Evolutionary conservation across 2,329 filamentous ascomycete species (phyloP), one percentile per base, ranked within the genome.

Genomic region (Beauveria caledonica): DNA sequence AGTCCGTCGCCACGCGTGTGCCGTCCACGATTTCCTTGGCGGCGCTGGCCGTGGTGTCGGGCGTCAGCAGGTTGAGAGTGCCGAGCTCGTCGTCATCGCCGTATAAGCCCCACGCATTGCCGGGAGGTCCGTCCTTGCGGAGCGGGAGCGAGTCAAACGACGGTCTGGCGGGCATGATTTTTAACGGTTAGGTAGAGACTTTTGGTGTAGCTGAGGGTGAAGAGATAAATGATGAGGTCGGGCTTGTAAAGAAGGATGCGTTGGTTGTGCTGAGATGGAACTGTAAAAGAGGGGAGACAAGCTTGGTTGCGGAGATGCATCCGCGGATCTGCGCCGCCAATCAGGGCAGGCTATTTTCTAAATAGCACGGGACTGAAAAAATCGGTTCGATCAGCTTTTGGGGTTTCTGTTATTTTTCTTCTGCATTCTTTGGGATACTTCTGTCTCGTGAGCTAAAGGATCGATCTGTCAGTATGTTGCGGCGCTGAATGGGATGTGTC

Each of bases 41-140:
- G 2, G 70, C 71, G 2, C 61, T 61, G 25, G 66, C 64, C 1
- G 64, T 62, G 1, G 57, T 58, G 0, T 68, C 67, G 0, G 70
- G 64, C 0, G 80, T 84, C 58, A 84, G 73, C 2, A 82, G 73
- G 66, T 84, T 84, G 1, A 85, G 72, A 65, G 78, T 81, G 25
- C 82, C 82, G 11, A 81, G 72, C 63, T 83, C 71, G 62, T 84
- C 81, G 3, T 72, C 60, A 5, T 72, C 66, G 3, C 80, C 81
- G 63, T 80, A 83, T 5, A 82, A 75, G 1, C 80, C 80, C 82
- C 82, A 85, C 6, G 82, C 79, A 60, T 84, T 84, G 8, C 78
- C 78, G 3, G 69, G 73, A 7, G 80, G 80, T 0, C 79, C 80
- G 60, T 74, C 68, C 51, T 78, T 77, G 60, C 75, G 74, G 1